These are phyloP conservation scores for Pistacia integerrima DNA, from an alignment of 345 rosid species.

Conservation along the genomic window DNA sequence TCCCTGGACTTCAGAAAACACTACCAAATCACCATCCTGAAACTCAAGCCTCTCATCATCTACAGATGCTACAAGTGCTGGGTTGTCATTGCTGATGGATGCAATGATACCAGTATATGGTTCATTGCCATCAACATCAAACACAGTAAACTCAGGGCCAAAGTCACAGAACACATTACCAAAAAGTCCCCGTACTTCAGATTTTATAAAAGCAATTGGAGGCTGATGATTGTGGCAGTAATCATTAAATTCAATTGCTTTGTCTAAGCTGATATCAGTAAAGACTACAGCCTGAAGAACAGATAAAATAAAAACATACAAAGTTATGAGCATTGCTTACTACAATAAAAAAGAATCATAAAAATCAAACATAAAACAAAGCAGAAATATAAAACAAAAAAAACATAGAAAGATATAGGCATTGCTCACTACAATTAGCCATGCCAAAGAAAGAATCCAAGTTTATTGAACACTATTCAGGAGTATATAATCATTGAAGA, in stretches of 20 bases:
- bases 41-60: constrained; percentile 78
- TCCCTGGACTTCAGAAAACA: constrained; percentile 71
- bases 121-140: constrained; percentile 76
- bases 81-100: constrained; percentile 66
- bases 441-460: background rate
- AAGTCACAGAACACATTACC: constrained; percentile 74
- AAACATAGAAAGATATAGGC: background rate
- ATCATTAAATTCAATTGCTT: constrained; percentile 64
- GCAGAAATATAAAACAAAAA: background rate
- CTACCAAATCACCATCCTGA: constrained; percentile 67
- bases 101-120: constrained; percentile 73
- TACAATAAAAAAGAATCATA: constrained; percentile 9
- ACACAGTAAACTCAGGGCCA: constrained; percentile 65
- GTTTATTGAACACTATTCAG: background rate
- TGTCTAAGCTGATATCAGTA: constrained; percentile 62
- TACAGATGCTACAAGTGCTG: constrained; percentile 56
- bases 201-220: constrained; percentile 68
- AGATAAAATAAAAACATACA: too few relatives aligned
- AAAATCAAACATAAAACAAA: background rate
- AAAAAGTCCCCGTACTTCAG: constrained; percentile 77
- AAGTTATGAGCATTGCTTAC: background rate
- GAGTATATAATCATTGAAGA: background rate
- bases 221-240: constrained; percentile 70
- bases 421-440: background rate
- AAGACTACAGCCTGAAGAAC: constrained; percentile 80